Evolutionary conservation across 495 filamentous ascomycete species (phyloP).

Genomic region (Lineolata rhizophorae): DNA sequence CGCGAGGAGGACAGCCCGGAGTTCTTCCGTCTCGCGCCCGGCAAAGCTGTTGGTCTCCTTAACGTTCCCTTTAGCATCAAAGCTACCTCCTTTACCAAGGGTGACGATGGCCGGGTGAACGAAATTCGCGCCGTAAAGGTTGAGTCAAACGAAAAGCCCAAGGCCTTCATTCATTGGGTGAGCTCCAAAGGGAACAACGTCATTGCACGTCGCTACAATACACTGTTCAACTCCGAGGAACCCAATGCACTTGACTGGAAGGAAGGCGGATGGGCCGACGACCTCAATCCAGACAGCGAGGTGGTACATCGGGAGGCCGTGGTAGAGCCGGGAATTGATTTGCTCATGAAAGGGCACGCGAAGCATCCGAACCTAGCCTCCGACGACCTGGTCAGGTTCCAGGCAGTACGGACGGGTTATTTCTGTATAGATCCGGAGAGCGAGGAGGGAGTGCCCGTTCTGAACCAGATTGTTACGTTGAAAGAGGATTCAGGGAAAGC

Average conservation of each 20-base stretch:
- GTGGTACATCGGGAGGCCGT: constrained; percentile 54
- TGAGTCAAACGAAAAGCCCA: constrained; percentile 30
- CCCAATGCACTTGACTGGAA: constrained; percentile 36
- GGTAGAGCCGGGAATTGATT: constrained; percentile 70
- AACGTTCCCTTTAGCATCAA: constrained; percentile 68
- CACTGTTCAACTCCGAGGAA: constrained; percentile 69
- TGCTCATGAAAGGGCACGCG: constrained; percentile 29
- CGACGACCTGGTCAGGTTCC: constrained; percentile 46
- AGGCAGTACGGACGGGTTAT: constrained; percentile 78
- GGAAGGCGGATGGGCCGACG: constrained; percentile 55
- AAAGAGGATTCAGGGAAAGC: constrained; percentile 69
- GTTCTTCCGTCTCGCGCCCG: constrained; percentile 85
- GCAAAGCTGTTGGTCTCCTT: constrained; percentile 72
- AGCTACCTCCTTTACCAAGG: constrained; percentile 53
- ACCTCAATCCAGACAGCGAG: constrained; percentile 74
- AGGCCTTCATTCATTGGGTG: constrained; percentile 87
- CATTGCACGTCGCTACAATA: constrained; percentile 57
- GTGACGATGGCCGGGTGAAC: constrained; percentile 45
- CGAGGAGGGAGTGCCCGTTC: constrained; percentile 51
- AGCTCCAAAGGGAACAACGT: constrained; percentile 31
- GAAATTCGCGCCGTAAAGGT: constrained; percentile 34
- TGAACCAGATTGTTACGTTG: constrained; percentile 82
- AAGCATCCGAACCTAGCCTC: constrained; percentile 58
- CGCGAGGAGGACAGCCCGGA: constrained; percentile 57
- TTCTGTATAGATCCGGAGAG: constrained; percentile 66